phyloP scores from a whole-genome alignment of 2,329 filamentous ascomycete genomes.

The Pestalotiopsis sp. region DNA sequence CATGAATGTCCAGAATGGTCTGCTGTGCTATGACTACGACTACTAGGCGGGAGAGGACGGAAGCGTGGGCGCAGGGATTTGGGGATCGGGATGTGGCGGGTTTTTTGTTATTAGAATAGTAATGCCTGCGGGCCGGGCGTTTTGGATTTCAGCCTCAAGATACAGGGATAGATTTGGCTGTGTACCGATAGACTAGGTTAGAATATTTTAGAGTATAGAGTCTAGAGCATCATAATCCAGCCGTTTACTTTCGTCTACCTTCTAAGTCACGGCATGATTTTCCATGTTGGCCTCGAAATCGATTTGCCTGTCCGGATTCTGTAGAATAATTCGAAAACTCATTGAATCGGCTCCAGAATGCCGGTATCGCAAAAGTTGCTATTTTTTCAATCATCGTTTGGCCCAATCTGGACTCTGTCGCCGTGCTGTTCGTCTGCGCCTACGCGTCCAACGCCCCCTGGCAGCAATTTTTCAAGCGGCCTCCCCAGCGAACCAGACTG shows the following conservation, averaged over 20 bases:
- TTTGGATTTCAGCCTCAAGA: background rate
- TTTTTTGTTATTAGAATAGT: background rate
- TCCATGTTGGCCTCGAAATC: too few species aligned
- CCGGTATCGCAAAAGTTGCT: background rate
- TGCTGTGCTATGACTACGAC: slow-evolving; percentile 6
- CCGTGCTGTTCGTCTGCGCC: background rate
- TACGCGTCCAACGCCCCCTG: background rate
- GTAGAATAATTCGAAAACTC: background rate
- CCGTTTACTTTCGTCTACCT: too few species aligned
- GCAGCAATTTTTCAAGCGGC: background rate
- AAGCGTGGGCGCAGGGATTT: background rate
- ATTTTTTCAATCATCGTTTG: background rate
- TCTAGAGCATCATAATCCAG: background rate
- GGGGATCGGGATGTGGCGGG: background rate
- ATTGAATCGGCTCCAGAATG: background rate
- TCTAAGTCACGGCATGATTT: too few species aligned
- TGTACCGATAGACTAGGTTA: background rate
- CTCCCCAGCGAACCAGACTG: background rate
- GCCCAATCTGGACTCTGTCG: background rate
- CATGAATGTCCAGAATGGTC: slow-evolving; percentile 4
- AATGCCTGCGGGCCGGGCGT: background rate
- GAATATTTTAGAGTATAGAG: background rate
- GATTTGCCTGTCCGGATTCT: too few species aligned
- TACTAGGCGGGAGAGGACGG: background rate
- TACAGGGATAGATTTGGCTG: background rate